Conservation (phyloP, 139 green algal genomes). For the Desmodesmus armatus region DNA sequence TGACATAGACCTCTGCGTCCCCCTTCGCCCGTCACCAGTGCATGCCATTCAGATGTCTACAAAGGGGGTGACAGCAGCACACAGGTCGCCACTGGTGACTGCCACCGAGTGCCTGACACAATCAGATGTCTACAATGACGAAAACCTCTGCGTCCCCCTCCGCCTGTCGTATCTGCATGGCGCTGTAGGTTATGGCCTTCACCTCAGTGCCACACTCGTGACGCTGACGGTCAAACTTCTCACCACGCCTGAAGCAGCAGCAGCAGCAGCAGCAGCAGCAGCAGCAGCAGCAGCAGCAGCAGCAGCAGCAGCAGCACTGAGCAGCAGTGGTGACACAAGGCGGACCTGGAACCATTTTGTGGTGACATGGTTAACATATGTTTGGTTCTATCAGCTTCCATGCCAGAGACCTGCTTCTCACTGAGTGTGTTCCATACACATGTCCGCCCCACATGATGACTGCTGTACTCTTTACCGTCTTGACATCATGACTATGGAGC, state of each 20-base stretch:
- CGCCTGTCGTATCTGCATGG: slow-evolving; percentile 83
- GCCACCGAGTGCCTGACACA: no score
- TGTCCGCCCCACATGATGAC: no score
- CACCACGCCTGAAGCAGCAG: slow-evolving; percentile 52
- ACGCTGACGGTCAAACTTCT: slow-evolving; percentile 70
- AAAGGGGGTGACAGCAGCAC: neutral
- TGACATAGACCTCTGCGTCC: no score
- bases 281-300: neutral
- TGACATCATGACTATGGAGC: no score
- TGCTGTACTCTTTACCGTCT: no score
- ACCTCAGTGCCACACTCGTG: slow-evolving; percentile 86
- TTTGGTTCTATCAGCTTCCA: no score
- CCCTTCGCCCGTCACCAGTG: neutral
- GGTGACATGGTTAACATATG: no score
- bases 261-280: slow-evolving; percentile 3
- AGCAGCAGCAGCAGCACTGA: neutral
- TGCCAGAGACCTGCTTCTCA: no score
- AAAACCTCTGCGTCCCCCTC: slow-evolving; percentile 77
- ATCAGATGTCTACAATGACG: slow-evolving; percentile 94
- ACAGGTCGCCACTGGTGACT: neutral
- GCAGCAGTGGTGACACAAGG: no score
- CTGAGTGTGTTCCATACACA: neutral
- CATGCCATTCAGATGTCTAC: neutral
- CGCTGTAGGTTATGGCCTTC: slow-evolving; percentile 93
- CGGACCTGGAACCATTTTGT: no score